These are phyloP conservation scores for Aspergillus sp. DNA, from an alignment of 2,329 filamentous ascomycete genomes.

Conservation along the genomic window DNA sequence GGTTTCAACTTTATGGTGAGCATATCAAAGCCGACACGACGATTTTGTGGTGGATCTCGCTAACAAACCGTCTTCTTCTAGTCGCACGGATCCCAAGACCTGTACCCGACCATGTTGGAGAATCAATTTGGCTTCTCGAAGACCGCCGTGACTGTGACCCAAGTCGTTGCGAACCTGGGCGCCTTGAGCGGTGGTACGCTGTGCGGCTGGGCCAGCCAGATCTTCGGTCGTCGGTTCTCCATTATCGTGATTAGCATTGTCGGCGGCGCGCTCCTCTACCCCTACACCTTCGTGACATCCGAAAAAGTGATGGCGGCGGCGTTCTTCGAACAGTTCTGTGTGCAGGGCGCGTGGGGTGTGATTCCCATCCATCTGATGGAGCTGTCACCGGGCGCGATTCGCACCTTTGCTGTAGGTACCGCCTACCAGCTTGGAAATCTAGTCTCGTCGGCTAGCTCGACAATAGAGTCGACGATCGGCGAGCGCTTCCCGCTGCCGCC, in stretches of 20 bases:
- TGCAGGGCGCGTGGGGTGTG: constrained; percentile 73
- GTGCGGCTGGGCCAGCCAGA: constrained; percentile 66
- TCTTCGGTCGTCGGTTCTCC: constrained; percentile 65
- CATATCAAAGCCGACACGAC: background rate
- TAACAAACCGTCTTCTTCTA: constrained; percentile 7
- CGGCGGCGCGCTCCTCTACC: constrained; percentile 77
- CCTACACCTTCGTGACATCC: constrained; percentile 68
- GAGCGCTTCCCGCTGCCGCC: constrained; percentile 69
- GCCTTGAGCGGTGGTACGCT: constrained; percentile 66
- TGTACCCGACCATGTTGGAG: constrained; percentile 59
- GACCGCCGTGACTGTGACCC: constrained; percentile 64
- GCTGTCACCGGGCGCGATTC: constrained; percentile 57
- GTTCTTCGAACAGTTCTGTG: constrained; percentile 80
- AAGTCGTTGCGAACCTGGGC: constrained; percentile 70
- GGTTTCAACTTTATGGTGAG: constrained; percentile 83
- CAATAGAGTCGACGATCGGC: constrained; percentile 73
- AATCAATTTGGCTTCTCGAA: constrained; percentile 57
- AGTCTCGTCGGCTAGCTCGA: constrained; percentile 61
- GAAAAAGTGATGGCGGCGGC: constrained; percentile 70
- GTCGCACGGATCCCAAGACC: constrained; percentile 70
- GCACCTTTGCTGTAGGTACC: constrained; percentile 63
- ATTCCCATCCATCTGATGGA: constrained; percentile 70
- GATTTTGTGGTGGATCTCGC: background rate
- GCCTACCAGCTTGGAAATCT: constrained; percentile 64
- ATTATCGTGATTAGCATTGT: constrained; percentile 63